Conservation (phyloP, 768 basidiomycete species). For the Leccinellum rugosiceps region DNA sequence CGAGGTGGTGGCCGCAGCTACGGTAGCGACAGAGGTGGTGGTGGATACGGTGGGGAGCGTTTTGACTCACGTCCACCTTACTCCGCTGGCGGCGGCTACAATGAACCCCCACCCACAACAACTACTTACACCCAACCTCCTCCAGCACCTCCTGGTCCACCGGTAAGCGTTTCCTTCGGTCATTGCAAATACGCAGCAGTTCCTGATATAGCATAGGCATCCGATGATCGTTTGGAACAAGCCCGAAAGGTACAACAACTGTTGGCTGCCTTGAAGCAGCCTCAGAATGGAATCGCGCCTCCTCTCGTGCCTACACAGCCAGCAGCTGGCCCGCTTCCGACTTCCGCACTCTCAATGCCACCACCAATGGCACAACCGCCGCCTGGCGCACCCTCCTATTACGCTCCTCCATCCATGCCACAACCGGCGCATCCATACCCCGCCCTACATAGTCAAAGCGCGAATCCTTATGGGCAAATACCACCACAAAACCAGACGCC, state of each 20-base stretch:
- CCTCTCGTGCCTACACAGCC: constrained; percentile 24
- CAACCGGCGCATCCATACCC: constrained; percentile 24
- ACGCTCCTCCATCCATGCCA: constrained; percentile 38
- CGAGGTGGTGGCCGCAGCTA: constrained; percentile 38
- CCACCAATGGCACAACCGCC: constrained; percentile 31
- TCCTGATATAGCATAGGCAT: constrained; percentile 4
- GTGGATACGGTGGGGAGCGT: constrained; percentile 43
- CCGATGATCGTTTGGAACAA: constrained; percentile 83
- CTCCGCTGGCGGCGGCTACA: constrained; percentile 19
- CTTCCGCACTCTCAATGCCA: constrained; percentile 35
- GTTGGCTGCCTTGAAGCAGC: constrained; percentile 77
- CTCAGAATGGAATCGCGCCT: constrained; percentile 36
- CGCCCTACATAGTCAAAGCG: constrained; percentile 14
- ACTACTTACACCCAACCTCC: constrained; percentile 28
- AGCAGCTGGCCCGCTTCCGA: constrained; percentile 35
- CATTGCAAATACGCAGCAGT: neutral
- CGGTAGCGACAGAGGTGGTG: constrained; percentile 37
- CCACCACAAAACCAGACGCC: constrained; percentile 28
- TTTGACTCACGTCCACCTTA: constrained; percentile 42
- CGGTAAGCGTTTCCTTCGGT: constrained; percentile 26
- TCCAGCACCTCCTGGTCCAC: constrained; percentile 15
- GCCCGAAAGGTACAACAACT: constrained; percentile 84
- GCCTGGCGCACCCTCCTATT: constrained; percentile 38
- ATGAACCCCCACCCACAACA: constrained; percentile 22
- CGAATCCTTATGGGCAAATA: constrained; percentile 31